These are phyloP conservation scores for Acer campestre DNA, from an alignment of 345 rosid genomes.

Conservation along the genomic window DNA sequence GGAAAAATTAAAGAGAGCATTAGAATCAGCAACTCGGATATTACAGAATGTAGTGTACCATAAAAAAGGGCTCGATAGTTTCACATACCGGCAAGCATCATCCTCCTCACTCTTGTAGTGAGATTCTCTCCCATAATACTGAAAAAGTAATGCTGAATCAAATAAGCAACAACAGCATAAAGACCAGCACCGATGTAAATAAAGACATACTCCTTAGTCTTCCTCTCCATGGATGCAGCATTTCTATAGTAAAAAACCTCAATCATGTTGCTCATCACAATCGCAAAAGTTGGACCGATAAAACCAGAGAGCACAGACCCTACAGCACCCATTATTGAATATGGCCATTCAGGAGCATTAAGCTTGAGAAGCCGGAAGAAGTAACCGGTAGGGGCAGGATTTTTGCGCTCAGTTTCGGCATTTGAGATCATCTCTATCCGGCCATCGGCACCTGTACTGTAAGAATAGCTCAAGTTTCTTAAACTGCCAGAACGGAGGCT, in stretches of 20 bases:
- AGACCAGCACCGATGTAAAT: conserved; percentile 96
- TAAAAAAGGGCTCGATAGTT: no score
- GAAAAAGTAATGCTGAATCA: conserved; percentile 99
- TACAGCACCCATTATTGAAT: conserved; percentile 93
- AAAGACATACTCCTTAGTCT: conserved; percentile 96
- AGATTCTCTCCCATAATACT: conserved; percentile 99
- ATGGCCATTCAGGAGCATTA: conserved; percentile 99
- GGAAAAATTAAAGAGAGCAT: background rate
- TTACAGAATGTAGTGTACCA: no score
- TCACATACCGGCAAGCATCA: conserved; percentile 95
- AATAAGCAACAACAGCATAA: conserved; percentile 90
- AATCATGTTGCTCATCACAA: conserved; percentile 97
- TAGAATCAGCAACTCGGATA: background rate
- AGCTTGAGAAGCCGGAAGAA: conserved; percentile 89
- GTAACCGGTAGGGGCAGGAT: conserved; percentile 88
- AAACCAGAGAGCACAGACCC: conserved; percentile 96
- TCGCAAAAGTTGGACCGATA: conserved; percentile 94
- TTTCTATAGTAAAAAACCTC: conserved; percentile 96
- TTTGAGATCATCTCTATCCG: conserved; percentile 96
- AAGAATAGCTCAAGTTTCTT: conserved; percentile 93
- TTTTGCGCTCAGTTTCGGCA: conserved; percentile 91
- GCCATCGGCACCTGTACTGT: conserved; percentile 97
- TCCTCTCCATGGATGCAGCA: conserved; percentile 87
- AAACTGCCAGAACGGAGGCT: conserved; percentile 96
- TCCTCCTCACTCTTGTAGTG: conserved; percentile 94